Conservation (phyloP, 2,329 filamentous ascomycete genomes). For the Diaporthe helianthi region DNA sequence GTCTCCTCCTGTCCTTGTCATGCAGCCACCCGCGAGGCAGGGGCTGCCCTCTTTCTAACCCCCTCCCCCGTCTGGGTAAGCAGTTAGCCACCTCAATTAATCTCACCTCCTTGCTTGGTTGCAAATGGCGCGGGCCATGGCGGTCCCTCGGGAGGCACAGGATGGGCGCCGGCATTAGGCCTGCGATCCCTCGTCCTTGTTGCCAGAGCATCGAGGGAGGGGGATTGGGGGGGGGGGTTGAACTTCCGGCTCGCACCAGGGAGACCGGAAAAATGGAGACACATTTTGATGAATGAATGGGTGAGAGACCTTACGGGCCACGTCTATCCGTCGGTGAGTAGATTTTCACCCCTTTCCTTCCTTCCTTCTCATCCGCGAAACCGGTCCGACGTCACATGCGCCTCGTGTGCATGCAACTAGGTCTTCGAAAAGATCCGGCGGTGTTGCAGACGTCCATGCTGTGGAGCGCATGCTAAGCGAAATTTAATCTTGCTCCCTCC, state of each 20-base stretch:
- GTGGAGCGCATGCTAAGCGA: conserved; percentile 33
- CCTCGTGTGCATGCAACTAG: conserved; percentile 14
- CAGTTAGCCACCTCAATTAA: not conserved
- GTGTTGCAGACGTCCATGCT: conserved; percentile 10
- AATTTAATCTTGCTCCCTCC: conserved; percentile 16
- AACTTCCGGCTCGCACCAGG: not conserved
- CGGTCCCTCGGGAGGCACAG: conserved; percentile 25
- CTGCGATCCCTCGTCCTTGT: conserved; percentile 1
- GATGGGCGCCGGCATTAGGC: conserved; percentile 28
- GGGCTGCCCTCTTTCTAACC: conserved; percentile 23
- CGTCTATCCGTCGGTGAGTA: not conserved
- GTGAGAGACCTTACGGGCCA: not conserved
- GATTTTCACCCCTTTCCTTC: too few species aligned
- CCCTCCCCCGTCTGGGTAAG: conserved; percentile 12
- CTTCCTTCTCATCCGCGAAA: not conserved
- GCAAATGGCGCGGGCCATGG: conserved; percentile 20
- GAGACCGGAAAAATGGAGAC: not conserved
- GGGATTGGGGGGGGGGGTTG: too few species aligned
- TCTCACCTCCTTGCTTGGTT: not conserved
- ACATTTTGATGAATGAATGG: not conserved
- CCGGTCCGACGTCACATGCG: conserved; percentile 30
- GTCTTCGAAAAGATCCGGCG: conserved; percentile 26
- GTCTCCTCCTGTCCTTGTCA: not conserved
- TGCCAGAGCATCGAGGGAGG: not conserved
- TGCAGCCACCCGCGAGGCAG: conserved; percentile 32